Base-by-base conservation (phyloP, 108 stramenopile genomes). In the Cyclotella atomus region DNA sequence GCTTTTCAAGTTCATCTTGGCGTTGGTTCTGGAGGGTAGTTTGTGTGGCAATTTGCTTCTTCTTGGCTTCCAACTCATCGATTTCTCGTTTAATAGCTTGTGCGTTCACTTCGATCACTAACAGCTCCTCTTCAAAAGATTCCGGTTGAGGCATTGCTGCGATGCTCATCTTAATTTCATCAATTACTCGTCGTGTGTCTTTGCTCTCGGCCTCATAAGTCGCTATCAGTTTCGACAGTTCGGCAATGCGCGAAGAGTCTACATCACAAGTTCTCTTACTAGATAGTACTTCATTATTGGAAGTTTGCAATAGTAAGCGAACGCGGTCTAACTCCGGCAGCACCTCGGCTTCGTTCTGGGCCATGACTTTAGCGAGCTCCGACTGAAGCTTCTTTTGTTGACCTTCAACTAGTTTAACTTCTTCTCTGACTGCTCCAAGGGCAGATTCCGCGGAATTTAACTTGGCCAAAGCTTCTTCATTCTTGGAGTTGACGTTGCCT, bases 271-370 rank as follows among this genome's bases (percentile, higher is more conserved):
- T 36, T 45, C 44, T 47, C 46, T 47, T 65, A 27, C 5, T 5
- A 8, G 16, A 17, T 6, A 19, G 16, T 30, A 65, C 45, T 65
- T 65, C 46, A n/a, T 46, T 14, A 0, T 14, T 3, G n/a, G 47
- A 47, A 27, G 46, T 12, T 21, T 1, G 4, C 44, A 65, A 45
- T 29, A 65, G 64, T 17, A 7, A 14, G 1, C 49, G 47, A 7
- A 65, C 29, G 6, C 33, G 8, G 12, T 38, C 60, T 16, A 61
- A 35, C 19, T 38, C 60, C 8, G 33, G 30, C 7, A 33, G 17
- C 33, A 61, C 60, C 21, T 65, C 64, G 16, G 3, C 8, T 49
- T 47, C 21, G 28, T 65, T 65, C 19, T 65, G 43, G 27, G 64
- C 41, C 27, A 46, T 23, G 17, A 65, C 28, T 12, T 65, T 28